Base-by-base conservation (phyloP, 2,329 filamentous ascomycete genomes). In the Beauveria asiatica region DNA sequence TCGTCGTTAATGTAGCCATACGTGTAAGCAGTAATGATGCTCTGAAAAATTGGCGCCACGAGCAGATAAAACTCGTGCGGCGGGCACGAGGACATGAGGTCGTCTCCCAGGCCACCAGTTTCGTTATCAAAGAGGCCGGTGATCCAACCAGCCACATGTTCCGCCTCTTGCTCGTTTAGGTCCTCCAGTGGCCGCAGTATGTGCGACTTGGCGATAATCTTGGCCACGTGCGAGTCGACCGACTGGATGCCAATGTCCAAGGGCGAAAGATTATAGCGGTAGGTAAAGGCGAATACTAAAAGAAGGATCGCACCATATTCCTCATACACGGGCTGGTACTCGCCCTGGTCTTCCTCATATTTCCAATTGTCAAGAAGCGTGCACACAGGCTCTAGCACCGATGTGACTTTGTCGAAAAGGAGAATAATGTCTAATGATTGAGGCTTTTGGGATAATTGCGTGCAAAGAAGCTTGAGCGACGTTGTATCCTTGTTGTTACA, bases 251-350 rank as follows among this genome's bases (percentile, higher is more conserved):
- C 89, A 33, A 92, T 76, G 41, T 92, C 88, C 4, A 81, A 73
- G 6, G 79, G 75, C 0, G 79, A 81, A 10, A 94, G 76, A 56
- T 84, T 82, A 67, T 92, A 93, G 16, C 90, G 85, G 68, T 90
- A 83, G n/a, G 87, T 81, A 64, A 92, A 87, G 0, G 88, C 87
- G 56, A 92, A 73, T 0, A 92, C 80, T 2, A 94, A 76, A 1
- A 94, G 79, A 8, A 94, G 74, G 17, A 92, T 85, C 0, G 88
- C 85, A 0, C 89, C 89, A 65, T 93, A 94, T 66, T 95, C 90
- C 67, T 94, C 90, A 66, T 94, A 94, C 0, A 92, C 85, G 0
- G 89, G 89, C 69, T 93, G 90, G 66, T 91, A 91, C 69, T 94
- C 90, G 57, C 84, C 86, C 72, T 92, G 89, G 65, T 93, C 89